Evolutionary conservation across 768 basidiomycete genomes (phyloP), one percentile per base, ranked within the genome.

Genomic region (Tremella mesenterica): DNA sequence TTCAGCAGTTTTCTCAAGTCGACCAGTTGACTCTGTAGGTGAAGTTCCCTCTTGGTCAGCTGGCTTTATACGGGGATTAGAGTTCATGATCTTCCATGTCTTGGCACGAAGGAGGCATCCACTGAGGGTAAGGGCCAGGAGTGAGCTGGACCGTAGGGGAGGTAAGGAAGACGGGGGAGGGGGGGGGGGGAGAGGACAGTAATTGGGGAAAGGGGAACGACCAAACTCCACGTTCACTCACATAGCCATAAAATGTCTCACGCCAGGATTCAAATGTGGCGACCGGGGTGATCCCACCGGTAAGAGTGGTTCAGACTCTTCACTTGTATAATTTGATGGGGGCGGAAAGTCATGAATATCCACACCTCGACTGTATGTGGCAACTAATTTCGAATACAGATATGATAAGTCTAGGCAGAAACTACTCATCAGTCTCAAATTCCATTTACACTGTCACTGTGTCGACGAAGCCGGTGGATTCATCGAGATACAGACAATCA

Each of bases 401-500:
- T 91, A 95, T 2, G 91, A 90, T 2, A 92, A 81, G 64, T 96
- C 90, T 56, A 95, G 74, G 64, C 88, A 92, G 71, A 93, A 91
- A 44, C 54, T 60, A 29, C 23, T 14, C n/a, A 14, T 29, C 44
- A 23, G 27, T 28, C 47, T 12, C 9, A 10, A 0, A 2, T 12
- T 23, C 8, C 20, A 14, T 36, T 2, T 16, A 23, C 28, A 18
- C 23, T 13, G 7, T 10, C n/a, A 41, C 38, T 36, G 18, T 10
- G 14, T 14, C 38, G 23, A n/a, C n/a, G n/a, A n/a, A n/a, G n/a
- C n/a, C n/a, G n/a, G n/a, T n/a, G n/a, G n/a, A n/a, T n/a, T n/a
- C n/a, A n/a, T n/a, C n/a, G n/a, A n/a, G n/a, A n/a, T n/a, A n/a
- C n/a, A n/a, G n/a, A n/a, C n/a, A n/a, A n/a, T n/a, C n/a, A n/a